These are phyloP conservation scores for Huntiella abstrusa DNA, from an alignment of 2,329 filamentous ascomycete species.

Conservation along the genomic window DNA sequence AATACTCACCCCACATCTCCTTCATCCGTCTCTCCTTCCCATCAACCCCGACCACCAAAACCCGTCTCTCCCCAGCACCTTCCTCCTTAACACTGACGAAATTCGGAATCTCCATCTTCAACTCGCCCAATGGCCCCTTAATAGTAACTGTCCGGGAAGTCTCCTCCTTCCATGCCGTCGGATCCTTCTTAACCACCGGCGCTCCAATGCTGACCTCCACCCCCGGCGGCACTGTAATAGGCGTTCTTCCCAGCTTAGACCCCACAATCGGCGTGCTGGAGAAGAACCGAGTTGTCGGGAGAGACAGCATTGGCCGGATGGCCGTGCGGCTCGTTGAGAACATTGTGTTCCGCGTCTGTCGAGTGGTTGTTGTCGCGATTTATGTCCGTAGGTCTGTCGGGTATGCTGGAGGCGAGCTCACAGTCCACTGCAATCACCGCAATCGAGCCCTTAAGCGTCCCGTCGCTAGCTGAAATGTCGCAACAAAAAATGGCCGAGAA, in stretches of 20 bases:
- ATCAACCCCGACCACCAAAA: slow-evolving; percentile 54
- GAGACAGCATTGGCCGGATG: not conserved
- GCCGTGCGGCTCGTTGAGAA: slow-evolving; percentile 1
- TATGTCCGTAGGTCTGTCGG: not conserved
- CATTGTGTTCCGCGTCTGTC: not conserved
- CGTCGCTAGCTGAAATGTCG: too few relatives aligned
- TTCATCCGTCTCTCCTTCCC: slow-evolving; percentile 52
- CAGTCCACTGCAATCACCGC: too few relatives aligned
- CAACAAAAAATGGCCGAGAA: too few relatives aligned
- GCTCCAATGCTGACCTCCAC: slow-evolving; percentile 60
- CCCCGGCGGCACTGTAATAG: slow-evolving; percentile 63
- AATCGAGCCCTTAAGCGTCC: too few relatives aligned
- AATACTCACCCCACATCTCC: slow-evolving; percentile 76
- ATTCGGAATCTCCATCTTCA: slow-evolving; percentile 59
- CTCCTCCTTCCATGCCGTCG: slow-evolving; percentile 41
- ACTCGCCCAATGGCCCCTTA: slow-evolving; percentile 61
- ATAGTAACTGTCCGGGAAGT: slow-evolving; percentile 52
- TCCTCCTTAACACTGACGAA: slow-evolving; percentile 61
- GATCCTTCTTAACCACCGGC: slow-evolving; percentile 31
- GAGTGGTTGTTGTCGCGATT: slow-evolving; percentile 3
- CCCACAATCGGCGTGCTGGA: slow-evolving; percentile 45
- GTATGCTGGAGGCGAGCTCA: too few relatives aligned
- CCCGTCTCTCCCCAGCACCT: slow-evolving; percentile 34
- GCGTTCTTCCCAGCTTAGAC: slow-evolving; percentile 74
- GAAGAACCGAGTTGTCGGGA: slow-evolving; percentile 27